Base-by-base conservation (phyloP, 805 yeast genomes). In the Spathaspora hagerdaliae region DNA sequence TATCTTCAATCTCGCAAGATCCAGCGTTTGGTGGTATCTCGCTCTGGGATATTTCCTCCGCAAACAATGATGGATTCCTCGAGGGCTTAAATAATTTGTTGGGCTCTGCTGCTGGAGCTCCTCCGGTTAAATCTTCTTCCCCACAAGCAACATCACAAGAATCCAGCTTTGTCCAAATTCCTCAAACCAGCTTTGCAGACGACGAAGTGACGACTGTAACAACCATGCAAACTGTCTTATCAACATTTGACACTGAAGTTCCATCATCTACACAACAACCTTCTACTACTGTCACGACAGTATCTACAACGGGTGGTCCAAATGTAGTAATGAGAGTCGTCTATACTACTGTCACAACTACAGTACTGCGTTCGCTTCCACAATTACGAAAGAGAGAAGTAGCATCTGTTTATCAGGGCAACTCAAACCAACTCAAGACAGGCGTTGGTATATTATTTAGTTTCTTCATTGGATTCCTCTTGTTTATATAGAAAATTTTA, bases 11-110 rank as follows among this genome's bases (percentile, higher is more conserved):
- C 27, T 50, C 47, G 43, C 43, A 50, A 24, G 52, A 52, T 36
- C 44, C 57, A 9, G 43, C 54, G 46, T 67, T 72, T 35, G 76
- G 73, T 15, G 76, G 69, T 29, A 58, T 72, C 29, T 53, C 65
- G 31, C 45, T 67, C 39, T 67, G 72, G 72, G 72, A 67, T 48
- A 66, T 66, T 7, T 55, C 70, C 7, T 57, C 69, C n/a, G 63
- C 57, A 11, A 39, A 43, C 27, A 29, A 31, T 29, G 38, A 13
- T 35, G 29, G 33, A 10, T 42, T 38, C 24, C 26, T 45, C 4
- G 11, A 34, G 1, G 42, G 41, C 3, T 29, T 41, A 8, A 35
- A 29, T 26, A 27, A 38, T 31, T 34, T 42, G 12, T 45, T 45
- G 14, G 38, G 36, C 6, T 38, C 39, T 37, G 39, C 26, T 10